A percentile compares a stretch with the other conserved stretches of the same genome.
phyloP scores from a whole-genome alignment of 495 filamentous ascomycete genomes.

The Penicillium verhagenii region DNA sequence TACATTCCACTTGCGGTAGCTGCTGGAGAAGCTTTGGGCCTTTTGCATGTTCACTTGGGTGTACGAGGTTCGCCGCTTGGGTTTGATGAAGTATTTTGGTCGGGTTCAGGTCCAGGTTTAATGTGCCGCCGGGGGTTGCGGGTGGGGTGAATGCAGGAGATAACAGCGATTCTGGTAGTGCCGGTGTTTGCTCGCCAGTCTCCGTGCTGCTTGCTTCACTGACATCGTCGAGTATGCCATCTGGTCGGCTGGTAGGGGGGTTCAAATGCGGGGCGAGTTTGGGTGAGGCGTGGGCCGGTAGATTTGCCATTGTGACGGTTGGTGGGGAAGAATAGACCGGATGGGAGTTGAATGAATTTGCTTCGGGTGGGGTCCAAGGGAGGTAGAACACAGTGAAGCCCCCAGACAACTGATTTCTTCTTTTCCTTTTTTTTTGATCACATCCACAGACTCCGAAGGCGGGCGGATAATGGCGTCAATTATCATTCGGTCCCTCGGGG shows the following conservation, averaged over 20 bases:
- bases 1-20: slow-evolving; percentile 74
- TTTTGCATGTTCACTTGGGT: slow-evolving; percentile 48
- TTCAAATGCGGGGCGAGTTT: slow-evolving; percentile 45
- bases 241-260: slow-evolving; percentile 16
- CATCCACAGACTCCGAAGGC: neutral
- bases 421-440: neutral
- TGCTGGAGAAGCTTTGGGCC: slow-evolving; percentile 65
- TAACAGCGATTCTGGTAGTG: slow-evolving; percentile 55
- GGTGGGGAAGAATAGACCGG: neutral
- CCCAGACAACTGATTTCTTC: neutral
- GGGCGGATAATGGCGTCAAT: slow-evolving; percentile 20
- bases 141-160: slow-evolving; percentile 81
- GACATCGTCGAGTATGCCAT: slow-evolving; percentile 18
- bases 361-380: neutral
- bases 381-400: neutral
- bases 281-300: slow-evolving; percentile 53
- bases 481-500: slow-evolving; percentile 6
- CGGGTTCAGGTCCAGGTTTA: slow-evolving; percentile 39
- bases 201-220: slow-evolving; percentile 24
- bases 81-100: slow-evolving; percentile 38
- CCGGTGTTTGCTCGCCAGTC: slow-evolving; percentile 32
- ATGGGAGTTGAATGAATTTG: neutral
- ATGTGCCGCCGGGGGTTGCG: slow-evolving; percentile 63
- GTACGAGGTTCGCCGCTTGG: slow-evolving; percentile 23
- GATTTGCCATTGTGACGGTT: slow-evolving; percentile 44